A percentile compares a stretch with the other conserved stretches of the same genome.
Conservation (phyloP, 2,329 filamentous ascomycete genomes). For the Arachnomyces sp. region DNA sequence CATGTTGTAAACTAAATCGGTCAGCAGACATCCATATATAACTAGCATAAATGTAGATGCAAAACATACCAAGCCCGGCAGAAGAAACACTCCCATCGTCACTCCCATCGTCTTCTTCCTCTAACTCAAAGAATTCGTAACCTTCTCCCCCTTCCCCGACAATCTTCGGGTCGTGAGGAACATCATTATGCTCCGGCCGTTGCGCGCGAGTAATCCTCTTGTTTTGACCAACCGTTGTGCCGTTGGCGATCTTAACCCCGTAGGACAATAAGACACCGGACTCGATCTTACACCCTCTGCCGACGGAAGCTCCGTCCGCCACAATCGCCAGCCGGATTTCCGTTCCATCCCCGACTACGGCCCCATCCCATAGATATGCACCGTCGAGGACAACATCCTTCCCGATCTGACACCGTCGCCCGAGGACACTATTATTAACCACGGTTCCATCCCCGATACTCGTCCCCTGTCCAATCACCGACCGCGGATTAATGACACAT, state of each 20-base stretch:
- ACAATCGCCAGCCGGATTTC: slow-evolving; percentile 66
- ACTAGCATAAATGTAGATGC: no score
- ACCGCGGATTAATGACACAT: slow-evolving; percentile 60
- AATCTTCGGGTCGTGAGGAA: slow-evolving; percentile 42
- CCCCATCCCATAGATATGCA: slow-evolving; percentile 83
- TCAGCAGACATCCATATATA: background rate
- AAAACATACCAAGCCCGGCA: slow-evolving; percentile 29
- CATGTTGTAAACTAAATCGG: slow-evolving; percentile 43
- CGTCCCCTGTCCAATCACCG: slow-evolving; percentile 69
- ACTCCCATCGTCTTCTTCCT: slow-evolving; percentile 59
- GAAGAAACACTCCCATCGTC: slow-evolving; percentile 57
- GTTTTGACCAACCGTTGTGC: slow-evolving; percentile 37
- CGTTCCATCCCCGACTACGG: slow-evolving; percentile 66
- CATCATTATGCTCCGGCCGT: slow-evolving; percentile 35
- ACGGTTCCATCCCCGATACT: slow-evolving; percentile 64
- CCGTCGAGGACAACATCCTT: slow-evolving; percentile 71
- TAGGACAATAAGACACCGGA: slow-evolving; percentile 73
- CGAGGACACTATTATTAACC: slow-evolving; percentile 71
- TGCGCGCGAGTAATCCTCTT: slow-evolving; percentile 40
- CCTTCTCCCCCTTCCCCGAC: slow-evolving; percentile 55
- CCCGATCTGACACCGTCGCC: slow-evolving; percentile 78
- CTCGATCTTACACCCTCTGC: slow-evolving; percentile 61
- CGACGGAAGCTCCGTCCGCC: slow-evolving; percentile 64
- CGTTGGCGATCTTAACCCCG: slow-evolving; percentile 63
- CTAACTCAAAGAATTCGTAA: slow-evolving; percentile 58